Conservation (phyloP, 768 basidiomycete species). For the Vararia minispora region DNA sequence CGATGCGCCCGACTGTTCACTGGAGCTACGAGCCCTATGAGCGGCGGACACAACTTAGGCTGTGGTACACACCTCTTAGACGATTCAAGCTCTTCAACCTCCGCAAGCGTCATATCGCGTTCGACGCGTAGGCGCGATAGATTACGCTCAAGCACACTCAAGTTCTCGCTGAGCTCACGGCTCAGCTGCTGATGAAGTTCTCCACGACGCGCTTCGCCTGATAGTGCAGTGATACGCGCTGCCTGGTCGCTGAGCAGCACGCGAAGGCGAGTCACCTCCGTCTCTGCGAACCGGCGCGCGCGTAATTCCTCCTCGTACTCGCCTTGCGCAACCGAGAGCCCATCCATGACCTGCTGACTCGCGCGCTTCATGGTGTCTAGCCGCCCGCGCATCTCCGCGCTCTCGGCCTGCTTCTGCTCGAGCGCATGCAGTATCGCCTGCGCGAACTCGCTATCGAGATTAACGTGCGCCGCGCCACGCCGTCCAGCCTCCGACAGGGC, state of each 20-base stretch:
- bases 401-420: slow-evolving; percentile 51
- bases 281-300: slow-evolving; percentile 81
- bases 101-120: slow-evolving; percentile 84
- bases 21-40: slow-evolving; percentile 1
- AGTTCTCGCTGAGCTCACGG: slow-evolving; percentile 64
- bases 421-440: slow-evolving; percentile 58
- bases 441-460: slow-evolving; percentile 63
- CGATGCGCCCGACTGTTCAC: slow-evolving; percentile 16
- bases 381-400: slow-evolving; percentile 54
- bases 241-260: slow-evolving; percentile 86
- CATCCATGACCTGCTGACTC: slow-evolving; percentile 87
- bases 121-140: slow-evolving; percentile 82
- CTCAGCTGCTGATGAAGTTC: slow-evolving; percentile 73
- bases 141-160: slow-evolving; percentile 74
- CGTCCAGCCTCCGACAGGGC: slow-evolving; percentile 48
- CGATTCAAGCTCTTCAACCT: slow-evolving; percentile 81
- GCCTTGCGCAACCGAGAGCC: slow-evolving; percentile 82
- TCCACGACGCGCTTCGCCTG: slow-evolving; percentile 64
- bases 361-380: slow-evolving; percentile 84
- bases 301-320: slow-evolving; percentile 92
- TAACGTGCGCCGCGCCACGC: slow-evolving; percentile 47
- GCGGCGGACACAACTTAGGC: neutral
- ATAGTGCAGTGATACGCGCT: slow-evolving; percentile 74
- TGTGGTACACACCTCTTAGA: slow-evolving; percentile 48
- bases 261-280: slow-evolving; percentile 78